A percentile compares a stretch with the other conserved stretches of the same genome.
Conservation (phyloP, 164 flowering plant genomes). For the Amborella trichopoda region DNA sequence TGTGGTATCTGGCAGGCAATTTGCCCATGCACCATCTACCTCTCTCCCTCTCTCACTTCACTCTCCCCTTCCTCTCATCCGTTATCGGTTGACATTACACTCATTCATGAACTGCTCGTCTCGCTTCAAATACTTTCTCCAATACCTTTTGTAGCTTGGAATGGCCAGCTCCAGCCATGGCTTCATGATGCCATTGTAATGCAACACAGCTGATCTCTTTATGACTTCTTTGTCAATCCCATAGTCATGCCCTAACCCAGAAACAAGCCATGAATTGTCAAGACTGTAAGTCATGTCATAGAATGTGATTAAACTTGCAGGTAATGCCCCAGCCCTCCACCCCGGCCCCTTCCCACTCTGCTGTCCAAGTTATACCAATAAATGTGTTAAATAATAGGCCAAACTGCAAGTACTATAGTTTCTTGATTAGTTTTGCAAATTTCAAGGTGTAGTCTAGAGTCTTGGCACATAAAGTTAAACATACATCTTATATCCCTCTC, state of each 20-base stretch:
- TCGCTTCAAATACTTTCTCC: conserved; percentile 52
- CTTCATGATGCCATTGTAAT: conserved; percentile 91
- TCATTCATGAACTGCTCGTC: conserved; percentile 57
- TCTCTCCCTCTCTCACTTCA: no score
- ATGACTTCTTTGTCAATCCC: conserved; percentile 24
- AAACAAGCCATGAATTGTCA: conserved; percentile 45
- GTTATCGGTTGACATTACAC: conserved; percentile 51
- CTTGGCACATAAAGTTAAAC: no score
- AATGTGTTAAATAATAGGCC: not conserved
- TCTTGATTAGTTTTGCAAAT: not conserved
- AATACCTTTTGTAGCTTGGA: conserved; percentile 42
- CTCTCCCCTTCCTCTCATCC: no score
- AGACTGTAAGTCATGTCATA: conserved; percentile 45
- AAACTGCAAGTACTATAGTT: not conserved
- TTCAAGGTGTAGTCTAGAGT: not conserved
- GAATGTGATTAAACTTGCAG: conserved; percentile 60
- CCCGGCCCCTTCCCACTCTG: conserved; percentile 11
- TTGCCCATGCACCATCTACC: no score
- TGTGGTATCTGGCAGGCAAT: no score
- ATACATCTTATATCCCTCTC: no score
- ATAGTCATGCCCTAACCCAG: conserved; percentile 79
- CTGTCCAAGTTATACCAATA: conserved; percentile 8
- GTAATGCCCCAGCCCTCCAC: conserved; percentile 25
- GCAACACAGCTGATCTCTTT: conserved; percentile 57
- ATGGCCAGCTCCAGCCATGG: conserved; percentile 98